phyloP scores from a whole-genome alignment of 2,329 filamentous ascomycete genomes.

The Sporothrix globosa region DNA sequence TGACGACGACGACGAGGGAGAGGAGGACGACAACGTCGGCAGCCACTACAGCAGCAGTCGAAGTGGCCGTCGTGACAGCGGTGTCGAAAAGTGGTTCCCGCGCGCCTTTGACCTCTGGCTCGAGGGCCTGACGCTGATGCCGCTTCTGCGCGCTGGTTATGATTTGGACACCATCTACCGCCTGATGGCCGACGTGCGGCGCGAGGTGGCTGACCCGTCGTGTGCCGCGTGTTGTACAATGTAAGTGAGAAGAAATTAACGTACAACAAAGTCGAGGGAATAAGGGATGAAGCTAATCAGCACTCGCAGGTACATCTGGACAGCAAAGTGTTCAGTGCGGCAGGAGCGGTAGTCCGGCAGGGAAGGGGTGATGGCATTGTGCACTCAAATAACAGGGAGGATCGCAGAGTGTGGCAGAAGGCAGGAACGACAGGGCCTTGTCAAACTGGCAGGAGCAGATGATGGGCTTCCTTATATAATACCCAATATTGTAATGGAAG shows the following conservation, averaged over 20 bases:
- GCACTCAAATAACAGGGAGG: not conserved
- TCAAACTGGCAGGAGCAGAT: not conserved
- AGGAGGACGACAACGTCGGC: constrained; percentile 63
- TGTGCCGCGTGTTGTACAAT: constrained; percentile 74
- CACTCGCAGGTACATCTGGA: constrained; percentile 25
- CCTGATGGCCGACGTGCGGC: constrained; percentile 65
- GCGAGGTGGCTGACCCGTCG: constrained; percentile 60
- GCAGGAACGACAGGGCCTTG: not conserved
- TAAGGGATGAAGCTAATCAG: not conserved
- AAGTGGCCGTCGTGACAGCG: constrained; percentile 51
- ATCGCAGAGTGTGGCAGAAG: not conserved
- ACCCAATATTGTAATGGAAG: not conserved
- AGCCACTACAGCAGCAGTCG: constrained; percentile 45
- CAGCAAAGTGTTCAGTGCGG: constrained; percentile 16
- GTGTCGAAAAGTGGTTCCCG: constrained; percentile 82
- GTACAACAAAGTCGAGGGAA: too few relatives aligned
- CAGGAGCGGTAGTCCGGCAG: not conserved
- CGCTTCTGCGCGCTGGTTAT: constrained; percentile 69
- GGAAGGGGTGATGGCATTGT: not conserved
- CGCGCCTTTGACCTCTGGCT: constrained; percentile 73
- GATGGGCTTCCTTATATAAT: not conserved
- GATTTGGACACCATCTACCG: constrained; percentile 63
- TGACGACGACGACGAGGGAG: not conserved
- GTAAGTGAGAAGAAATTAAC: constrained; percentile 58
- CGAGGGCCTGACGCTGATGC: constrained; percentile 71